Evolutionary conservation across 208 protist species (phyloP), one percentile per base, ranked within the genome.

Genomic region (Leishmania tropica): DNA sequence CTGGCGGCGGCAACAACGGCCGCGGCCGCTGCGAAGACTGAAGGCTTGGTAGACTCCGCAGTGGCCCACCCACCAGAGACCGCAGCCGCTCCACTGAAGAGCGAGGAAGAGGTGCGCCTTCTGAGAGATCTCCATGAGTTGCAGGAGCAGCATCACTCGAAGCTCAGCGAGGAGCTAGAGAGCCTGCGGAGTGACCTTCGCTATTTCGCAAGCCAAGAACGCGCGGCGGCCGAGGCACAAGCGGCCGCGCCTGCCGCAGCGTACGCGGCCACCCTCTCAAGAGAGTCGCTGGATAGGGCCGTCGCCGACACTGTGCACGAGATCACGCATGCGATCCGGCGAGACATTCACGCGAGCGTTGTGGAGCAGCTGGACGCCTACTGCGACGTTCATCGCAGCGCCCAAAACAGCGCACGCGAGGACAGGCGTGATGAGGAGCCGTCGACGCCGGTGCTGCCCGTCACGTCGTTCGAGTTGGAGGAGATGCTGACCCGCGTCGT

Each of bases 391-490:
- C 64, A 70, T 54, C 83, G 83, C 21, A 60, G 37, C 37, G 24
- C 28, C 51, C 54, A 65, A 3, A 70, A 28, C 5, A 37, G 74
- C 70, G 58, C 28, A 53, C 31, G 64, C 58, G 72, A 78, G 13
- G 64, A 64, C 40, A 37, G 35, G 3, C 10, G 28, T 31, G 64
- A 21, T 24, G 56, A 53, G 0, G 73, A 76, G 74, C 71, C 78
- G 45, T 80, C 78, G 53, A 54, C 79, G 78, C 83, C 82, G 47
- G 35, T 85, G 62, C 72, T 85, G 64, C 82, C 83, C 17, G 83
- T 86, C 1, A 86, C 83, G 1, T 86, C 83, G 0, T 83, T 86
- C n/a, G 83, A 86, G 75, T 28, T 86, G 67, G 83, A 86, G 73
- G 83, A 86, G 73, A 86, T 86, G 78, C 56, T 86, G 40, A 77